Conservation (phyloP, 2,329 filamentous ascomycete genomes). For the Trichoderma polysporum region DNA sequence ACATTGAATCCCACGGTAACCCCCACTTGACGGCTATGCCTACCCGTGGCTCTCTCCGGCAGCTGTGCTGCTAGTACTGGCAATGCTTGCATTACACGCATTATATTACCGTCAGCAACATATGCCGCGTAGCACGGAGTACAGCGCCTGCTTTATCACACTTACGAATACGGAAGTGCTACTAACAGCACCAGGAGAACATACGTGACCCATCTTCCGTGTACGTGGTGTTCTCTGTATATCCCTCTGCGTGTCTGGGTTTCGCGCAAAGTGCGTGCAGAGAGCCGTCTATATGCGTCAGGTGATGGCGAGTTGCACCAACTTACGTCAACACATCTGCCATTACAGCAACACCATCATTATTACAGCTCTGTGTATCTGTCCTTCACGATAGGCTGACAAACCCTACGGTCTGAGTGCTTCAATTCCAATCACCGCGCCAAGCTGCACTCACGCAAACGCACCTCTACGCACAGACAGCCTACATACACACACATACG, state of each 20-base stretch:
- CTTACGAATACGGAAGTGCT: background rate
- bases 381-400: background rate
- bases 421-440: background rate
- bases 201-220: background rate
- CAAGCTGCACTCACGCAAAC: background rate
- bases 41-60: background rate
- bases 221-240: background rate
- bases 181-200: background rate
- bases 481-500: background rate
- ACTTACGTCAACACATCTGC: background rate
- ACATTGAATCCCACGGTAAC: background rate
- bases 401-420: background rate
- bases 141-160: background rate
- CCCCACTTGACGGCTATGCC: background rate
- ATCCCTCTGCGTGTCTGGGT: background rate
- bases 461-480: too few relatives aligned
- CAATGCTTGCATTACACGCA: background rate
- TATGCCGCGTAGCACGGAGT: background rate
- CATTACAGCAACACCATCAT: background rate
- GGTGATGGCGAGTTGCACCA: background rate
- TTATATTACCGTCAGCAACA: background rate
- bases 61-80: background rate
- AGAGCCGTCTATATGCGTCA: background rate
- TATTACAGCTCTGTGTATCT: too few relatives aligned
- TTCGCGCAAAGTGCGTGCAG: constrained; percentile 4